phyloP scores from a whole-genome alignment of 139 green algal genomes.

The Zygnema circumcarinatum region DNA sequence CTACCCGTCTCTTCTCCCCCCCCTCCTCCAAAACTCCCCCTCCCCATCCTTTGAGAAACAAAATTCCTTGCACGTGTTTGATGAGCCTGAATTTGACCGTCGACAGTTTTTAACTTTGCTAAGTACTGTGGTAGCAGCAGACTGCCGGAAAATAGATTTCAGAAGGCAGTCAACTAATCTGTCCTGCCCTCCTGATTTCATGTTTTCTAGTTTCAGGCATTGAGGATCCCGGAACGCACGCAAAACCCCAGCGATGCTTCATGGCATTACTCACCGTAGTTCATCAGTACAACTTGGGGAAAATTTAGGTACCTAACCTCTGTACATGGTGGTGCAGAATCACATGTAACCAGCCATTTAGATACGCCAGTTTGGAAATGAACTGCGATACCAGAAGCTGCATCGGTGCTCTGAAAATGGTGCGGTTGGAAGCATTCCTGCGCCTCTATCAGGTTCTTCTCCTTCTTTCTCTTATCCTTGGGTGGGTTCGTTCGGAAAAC shows the following conservation, averaged over 20 bases:
- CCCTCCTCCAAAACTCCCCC: not conserved
- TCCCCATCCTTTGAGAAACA: not conserved
- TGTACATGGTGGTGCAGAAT: no score
- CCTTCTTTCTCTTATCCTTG: not conserved
- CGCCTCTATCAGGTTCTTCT: not conserved
- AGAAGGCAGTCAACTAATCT: not conserved
- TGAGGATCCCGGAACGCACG: not conserved
- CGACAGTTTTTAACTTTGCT: no score
- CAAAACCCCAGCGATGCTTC: not conserved
- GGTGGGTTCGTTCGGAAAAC: not conserved
- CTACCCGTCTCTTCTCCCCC: no score
- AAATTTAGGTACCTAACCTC: not conserved
- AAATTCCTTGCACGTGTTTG: not conserved
- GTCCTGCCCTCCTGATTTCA: not conserved
- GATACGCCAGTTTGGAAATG: no score
- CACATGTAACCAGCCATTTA: no score
- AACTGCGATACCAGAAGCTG: not conserved
- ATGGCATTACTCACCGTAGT: not conserved
- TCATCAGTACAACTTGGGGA: not conserved
- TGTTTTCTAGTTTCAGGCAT: not conserved
- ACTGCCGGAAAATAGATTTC: not conserved
- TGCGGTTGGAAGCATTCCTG: not conserved
- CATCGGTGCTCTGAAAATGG: not conserved
- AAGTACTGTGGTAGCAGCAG: no score
- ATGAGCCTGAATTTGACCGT: no score